A percentile compares a stretch with the other conserved stretches of the same genome.
Conservation (phyloP, 2,329 filamentous ascomycete genomes). For the Claviceps maximensis region DNA sequence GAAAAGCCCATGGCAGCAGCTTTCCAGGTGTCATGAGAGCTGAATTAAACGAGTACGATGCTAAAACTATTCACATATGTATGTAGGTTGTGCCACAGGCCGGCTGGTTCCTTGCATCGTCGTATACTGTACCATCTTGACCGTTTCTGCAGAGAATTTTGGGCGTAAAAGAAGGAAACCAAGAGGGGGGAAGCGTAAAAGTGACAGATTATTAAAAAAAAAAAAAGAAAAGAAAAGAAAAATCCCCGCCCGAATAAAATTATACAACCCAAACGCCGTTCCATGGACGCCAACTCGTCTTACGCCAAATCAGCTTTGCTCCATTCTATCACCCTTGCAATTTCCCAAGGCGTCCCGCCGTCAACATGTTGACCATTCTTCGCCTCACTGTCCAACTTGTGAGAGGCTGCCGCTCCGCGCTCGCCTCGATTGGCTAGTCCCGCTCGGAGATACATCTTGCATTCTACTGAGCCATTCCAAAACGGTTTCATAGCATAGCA, state of each 20-base stretch:
- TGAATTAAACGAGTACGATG: no score
- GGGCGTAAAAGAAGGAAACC: no score
- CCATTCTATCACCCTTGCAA: not conserved
- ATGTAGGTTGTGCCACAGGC: no score
- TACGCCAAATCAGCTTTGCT: not conserved
- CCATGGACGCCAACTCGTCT: not conserved
- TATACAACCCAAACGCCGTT: constrained; percentile 1
- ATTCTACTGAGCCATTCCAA: constrained; percentile 64
- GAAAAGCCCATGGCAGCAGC: no score
- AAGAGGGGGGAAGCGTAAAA: no score
- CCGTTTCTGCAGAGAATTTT: no score
- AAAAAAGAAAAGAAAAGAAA: not conserved
- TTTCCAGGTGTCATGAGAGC: no score
- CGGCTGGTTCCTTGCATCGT: no score
- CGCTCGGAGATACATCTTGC: constrained; percentile 21
- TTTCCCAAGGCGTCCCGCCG: not conserved
- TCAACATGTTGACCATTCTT: not conserved
- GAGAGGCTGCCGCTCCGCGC: constrained; percentile 21
- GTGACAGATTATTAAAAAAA: no score
- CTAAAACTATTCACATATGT: no score
- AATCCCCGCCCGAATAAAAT: not conserved
- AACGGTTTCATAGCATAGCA: constrained; percentile 91
- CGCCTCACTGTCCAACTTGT: constrained; percentile 8
- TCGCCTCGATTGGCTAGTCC: constrained; percentile 12
- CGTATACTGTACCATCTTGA: no score